These are phyloP conservation scores for Boletus rubescentipes DNA, from an alignment of 768 basidiomycete species.

Conservation along the genomic window DNA sequence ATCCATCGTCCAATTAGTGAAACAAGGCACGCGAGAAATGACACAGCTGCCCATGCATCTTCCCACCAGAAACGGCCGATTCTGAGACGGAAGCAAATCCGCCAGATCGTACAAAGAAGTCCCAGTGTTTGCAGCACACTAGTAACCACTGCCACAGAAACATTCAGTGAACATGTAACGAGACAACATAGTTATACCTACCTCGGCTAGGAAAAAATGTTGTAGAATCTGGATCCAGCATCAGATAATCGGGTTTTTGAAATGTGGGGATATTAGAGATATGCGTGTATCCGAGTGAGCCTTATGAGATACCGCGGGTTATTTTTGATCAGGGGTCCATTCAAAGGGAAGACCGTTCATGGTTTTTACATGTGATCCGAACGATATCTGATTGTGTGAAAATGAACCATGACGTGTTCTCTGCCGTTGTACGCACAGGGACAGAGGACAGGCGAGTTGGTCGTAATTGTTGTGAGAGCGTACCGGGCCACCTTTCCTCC, in stretches of 20 bases:
- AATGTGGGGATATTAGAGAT: not conserved
- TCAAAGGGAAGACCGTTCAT: not conserved
- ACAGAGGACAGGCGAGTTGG: not conserved
- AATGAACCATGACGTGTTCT: not conserved
- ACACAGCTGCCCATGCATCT: constrained; percentile 8
- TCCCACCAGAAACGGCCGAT: constrained; percentile 15
- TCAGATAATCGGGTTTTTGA: not conserved
- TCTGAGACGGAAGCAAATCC: constrained; percentile 6
- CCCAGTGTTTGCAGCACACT: not conserved
- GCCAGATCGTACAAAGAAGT: not conserved
- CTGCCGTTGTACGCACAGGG: not conserved
- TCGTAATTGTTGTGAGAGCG: no score
- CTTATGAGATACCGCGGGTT: not conserved
- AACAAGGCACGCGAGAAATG: not conserved
- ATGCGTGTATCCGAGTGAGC: not conserved
- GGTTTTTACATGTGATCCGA: not conserved
- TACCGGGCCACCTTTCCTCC: not conserved
- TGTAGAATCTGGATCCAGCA: not conserved
- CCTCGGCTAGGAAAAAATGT: not conserved
- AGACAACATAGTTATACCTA: not conserved
- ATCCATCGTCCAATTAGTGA: not conserved
- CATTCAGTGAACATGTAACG: not conserved
- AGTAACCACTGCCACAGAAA: not conserved
- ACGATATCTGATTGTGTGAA: not conserved
- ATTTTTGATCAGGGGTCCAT: not conserved